Base-by-base conservation (phyloP, 768 basidiomycete species). In the Naganishia onofrii region DNA sequence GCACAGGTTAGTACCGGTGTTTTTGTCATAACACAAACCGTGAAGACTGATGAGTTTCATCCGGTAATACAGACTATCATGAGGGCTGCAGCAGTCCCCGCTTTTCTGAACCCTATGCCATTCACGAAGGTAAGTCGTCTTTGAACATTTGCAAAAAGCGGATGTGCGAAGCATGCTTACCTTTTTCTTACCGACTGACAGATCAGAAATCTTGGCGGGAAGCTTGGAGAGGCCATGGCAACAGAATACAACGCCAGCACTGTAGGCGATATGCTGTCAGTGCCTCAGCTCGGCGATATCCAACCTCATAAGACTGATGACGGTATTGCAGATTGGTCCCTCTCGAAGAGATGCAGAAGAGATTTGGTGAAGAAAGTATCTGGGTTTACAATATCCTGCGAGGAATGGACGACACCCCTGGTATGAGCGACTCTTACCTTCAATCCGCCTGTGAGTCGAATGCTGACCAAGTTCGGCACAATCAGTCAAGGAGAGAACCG, bases 121-220 rank as follows among this genome's bases (percentile, higher is more conserved):
- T 97, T 98, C 76, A 91, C 91, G 72, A 93, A 63, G 17, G 60
- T 29, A 9, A 29, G 60, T 58, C 21, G 3, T 23, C 9, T 36
- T 36, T 90, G 88, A 71, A 54, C 76, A 34, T 36, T n/a, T 3
- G 15, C 19, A 36, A 31, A 21, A 23, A 32, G 7, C 10, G 10
- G 31, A 21, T 28, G 12, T 54, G 3, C 2, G 7, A 2, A 57
- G 32, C 7, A 46, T 67, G n/a, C n/a, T 67, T 69, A 51, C 38
- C 46, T 51, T 26, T 48, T 17, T 29, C 23, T 38, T 31, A 7
- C 74, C 9, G 38, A 19, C 21, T 29, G 46, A 12, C 26, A 93
- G 92, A 98, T 99, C 77, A 87, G 96, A 13, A 92, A 91, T 74
- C 83, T 99, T 0, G 96, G 96, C 2, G 96, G 96, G 19, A 99